Evolutionary conservation across 148 eudicot genomes (phyloP).

Genomic region (Selenicereus undatus): DNA sequence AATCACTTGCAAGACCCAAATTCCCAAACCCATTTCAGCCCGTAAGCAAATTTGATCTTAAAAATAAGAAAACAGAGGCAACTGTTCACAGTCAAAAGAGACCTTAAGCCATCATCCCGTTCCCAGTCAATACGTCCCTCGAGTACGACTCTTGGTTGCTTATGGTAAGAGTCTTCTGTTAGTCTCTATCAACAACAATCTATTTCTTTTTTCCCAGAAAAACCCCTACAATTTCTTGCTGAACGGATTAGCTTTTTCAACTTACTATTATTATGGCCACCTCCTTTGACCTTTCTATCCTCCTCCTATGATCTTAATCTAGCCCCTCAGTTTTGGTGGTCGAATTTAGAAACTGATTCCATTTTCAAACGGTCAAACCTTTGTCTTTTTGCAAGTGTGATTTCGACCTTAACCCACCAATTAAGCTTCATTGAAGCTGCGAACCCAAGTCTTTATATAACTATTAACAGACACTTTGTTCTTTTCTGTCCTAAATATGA

Average conservation of each 20-base stretch:
- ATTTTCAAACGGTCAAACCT: slow-evolving; percentile 16
- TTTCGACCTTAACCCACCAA: neutral
- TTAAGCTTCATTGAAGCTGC: slow-evolving; percentile 7
- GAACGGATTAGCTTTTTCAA: neutral
- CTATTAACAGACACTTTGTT: neutral
- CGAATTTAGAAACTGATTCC: slow-evolving; percentile 19
- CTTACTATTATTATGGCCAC: neutral
- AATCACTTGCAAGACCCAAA: neutral
- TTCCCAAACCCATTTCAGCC: too few species aligned
- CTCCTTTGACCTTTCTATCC: neutral
- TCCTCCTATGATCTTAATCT: too few species aligned
- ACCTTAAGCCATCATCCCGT: neutral
- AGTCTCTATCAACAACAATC: neutral
- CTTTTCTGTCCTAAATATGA: neutral
- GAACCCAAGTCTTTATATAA: neutral
- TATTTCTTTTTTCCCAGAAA: too few species aligned
- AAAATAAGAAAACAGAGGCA: neutral
- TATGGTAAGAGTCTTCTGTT: neutral
- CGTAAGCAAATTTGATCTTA: neutral
- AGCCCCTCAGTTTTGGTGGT: neutral
- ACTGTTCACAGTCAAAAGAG: too few species aligned
- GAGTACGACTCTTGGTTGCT: neutral
- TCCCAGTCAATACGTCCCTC: neutral
- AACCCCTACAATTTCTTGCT: neutral
- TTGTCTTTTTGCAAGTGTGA: neutral